Evolutionary conservation across 2,329 filamentous ascomycete genomes (phyloP), one percentile per base, ranked within the genome.

Genomic region (Ambrosiella xylebori): DNA sequence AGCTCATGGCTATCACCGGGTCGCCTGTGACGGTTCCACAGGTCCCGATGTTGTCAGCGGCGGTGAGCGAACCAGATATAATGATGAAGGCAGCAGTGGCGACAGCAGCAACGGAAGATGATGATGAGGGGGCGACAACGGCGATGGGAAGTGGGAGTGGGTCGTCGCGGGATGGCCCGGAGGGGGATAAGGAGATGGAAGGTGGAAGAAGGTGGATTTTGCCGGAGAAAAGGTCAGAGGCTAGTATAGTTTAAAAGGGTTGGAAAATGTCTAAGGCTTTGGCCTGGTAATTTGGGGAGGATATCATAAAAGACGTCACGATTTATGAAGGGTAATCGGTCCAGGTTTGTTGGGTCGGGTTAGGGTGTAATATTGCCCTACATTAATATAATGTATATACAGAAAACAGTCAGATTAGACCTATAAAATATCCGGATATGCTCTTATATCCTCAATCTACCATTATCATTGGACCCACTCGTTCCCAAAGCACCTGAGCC

Each of bases 401-500:
- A 5, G 27, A 27, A 27, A 27, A 27, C 27, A 27, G 27, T 27
- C 27, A 27, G 27, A 27, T 27, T 27, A 27, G 27, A 27, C 27
- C 4, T 27, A 4, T 3, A 27, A 27, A 51, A 51, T 13, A 36
- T 11, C 9, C 12, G 19, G n/a, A 3, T 17, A 17, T 15, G 13
- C n/a, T 41, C 40, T 15, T 49, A 15, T n/a, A 49, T 49, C 13
- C 45, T 12, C 8, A 51, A 12, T n/a, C 47, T 27, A 11, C 19
- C 47, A 11, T 27, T 27, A 12, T 41, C 47, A 27, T 36, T 36
- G 6, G 15, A n/a, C 17, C 17, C 47, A 51, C 47, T 35, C 8
- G 15, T 51, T 19, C 47, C 19, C 8, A n/a, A 12, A 11, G 39
- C n/a, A 11, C 50, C 50, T 8, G 8, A 13, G 3, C 76, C 76